Percentiles rank a stretch among this genome's conserved stretches.
Conservation (phyloP, 768 basidiomycete genomes). For the Rubroboletus satanas region DNA sequence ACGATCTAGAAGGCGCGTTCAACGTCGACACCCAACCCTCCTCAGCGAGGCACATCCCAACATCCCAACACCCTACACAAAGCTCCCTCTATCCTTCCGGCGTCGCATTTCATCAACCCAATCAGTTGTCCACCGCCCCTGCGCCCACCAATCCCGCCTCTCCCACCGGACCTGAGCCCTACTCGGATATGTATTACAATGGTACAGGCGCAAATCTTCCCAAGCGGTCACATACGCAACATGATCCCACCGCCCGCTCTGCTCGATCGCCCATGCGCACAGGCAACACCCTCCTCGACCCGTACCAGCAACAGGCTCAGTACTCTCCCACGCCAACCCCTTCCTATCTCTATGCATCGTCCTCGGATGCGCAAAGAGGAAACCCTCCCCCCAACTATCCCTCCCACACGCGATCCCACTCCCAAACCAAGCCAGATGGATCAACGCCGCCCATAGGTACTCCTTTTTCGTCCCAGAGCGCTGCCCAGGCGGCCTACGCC, state of each 20-base stretch:
- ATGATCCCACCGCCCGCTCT: slow-evolving; percentile 47
- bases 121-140: slow-evolving; percentile 33
- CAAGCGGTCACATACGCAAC: slow-evolving; percentile 54
- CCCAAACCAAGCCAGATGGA: slow-evolving; percentile 51
- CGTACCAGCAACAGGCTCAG: slow-evolving; percentile 61
- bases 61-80: slow-evolving; percentile 37
- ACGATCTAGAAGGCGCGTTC: slow-evolving; percentile 60
- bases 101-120: slow-evolving; percentile 55
- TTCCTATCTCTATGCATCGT: slow-evolving; percentile 42
- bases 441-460: slow-evolving; percentile 46
- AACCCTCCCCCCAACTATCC: slow-evolving; percentile 43
- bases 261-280: slow-evolving; percentile 64
- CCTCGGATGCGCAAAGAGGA: slow-evolving; percentile 39
- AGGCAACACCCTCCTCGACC: slow-evolving; percentile 57
- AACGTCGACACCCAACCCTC: slow-evolving; percentile 32
- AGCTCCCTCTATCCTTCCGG: slow-evolving; percentile 56
- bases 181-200: slow-evolving; percentile 62
- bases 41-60: slow-evolving; percentile 22
- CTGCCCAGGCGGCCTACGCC: slow-evolving; percentile 41
- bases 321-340: slow-evolving; percentile 56
- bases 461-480: slow-evolving; percentile 54
- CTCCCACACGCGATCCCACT: slow-evolving; percentile 54
- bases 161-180: slow-evolving; percentile 41
- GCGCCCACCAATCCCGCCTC: slow-evolving; percentile 35
- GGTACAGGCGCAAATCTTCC: slow-evolving; percentile 44